Evolutionary conservation across 2,329 filamentous ascomycete species (phyloP).

Genomic region (Clarireedia sp.): DNA sequence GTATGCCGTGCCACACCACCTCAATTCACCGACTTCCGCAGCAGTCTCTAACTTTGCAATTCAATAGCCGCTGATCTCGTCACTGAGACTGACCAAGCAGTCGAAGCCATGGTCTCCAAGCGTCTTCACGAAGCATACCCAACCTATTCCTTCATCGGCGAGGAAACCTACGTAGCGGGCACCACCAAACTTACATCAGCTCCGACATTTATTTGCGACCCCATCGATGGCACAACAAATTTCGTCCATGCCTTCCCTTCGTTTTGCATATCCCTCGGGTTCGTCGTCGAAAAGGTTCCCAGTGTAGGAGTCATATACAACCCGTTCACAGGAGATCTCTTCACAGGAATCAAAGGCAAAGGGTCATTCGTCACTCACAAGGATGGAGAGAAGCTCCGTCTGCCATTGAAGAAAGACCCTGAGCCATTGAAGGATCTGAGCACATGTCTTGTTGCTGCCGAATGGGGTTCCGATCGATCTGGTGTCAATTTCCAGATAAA

Average conservation of each 20-base stretch:
- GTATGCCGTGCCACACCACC: constrained; percentile 26
- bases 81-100: constrained; percentile 58
- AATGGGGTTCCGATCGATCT: constrained; percentile 64
- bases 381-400: constrained; percentile 31
- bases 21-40: constrained; percentile 2
- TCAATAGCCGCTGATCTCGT: constrained; percentile 56
- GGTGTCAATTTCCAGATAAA: constrained; percentile 67
- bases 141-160: constrained; percentile 58
- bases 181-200: constrained; percentile 49
- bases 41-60: neutral
- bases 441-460: constrained; percentile 57
- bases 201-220: constrained; percentile 75
- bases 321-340: constrained; percentile 63
- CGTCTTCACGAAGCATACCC: constrained; percentile 47
- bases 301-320: constrained; percentile 73
- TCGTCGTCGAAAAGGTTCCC: constrained; percentile 54
- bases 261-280: constrained; percentile 69
- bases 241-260: constrained; percentile 70
- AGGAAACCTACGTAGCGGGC: constrained; percentile 68
- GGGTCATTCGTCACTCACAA: constrained; percentile 49
- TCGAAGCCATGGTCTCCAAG: constrained; percentile 53
- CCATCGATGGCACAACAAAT: constrained; percentile 77
- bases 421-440: constrained; percentile 53
- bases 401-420: constrained; percentile 42
- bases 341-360: constrained; percentile 58